phyloP scores from a whole-genome alignment of 1,139 yeast genomes.

The Debaryomycetaceae sp. region DNA sequence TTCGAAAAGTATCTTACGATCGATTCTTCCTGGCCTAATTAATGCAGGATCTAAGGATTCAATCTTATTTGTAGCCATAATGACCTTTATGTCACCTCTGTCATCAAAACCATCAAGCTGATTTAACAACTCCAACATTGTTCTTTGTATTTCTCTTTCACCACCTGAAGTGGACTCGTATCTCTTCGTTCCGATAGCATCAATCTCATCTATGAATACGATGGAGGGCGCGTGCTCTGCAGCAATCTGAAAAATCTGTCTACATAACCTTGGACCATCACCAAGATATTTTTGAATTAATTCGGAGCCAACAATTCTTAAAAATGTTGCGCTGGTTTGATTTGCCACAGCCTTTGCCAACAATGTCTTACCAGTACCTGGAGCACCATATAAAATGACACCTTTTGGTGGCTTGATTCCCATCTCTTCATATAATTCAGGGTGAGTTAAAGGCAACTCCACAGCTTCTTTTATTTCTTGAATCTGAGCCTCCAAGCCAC shows the following conservation, averaged over 20 bases:
- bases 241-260: constrained; percentile 95
- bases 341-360: constrained; percentile 98
- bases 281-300: constrained; percentile 95
- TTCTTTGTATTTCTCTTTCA: constrained; percentile 96
- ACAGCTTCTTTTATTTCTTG: constrained; percentile 98
- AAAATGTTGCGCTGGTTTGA: constrained; percentile 93
- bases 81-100: constrained; percentile 96
- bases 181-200: constrained; percentile 97
- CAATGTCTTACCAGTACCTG: constrained; percentile 97
- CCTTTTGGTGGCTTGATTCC: constrained; percentile 99
- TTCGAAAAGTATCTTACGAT: constrained; percentile 93
- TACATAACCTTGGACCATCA: constrained; percentile 93
- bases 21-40: constrained; percentile 98
- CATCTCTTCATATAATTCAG: constrained; percentile 97
- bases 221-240: constrained; percentile 97
- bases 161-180: constrained; percentile 97
- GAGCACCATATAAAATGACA: constrained; percentile 96
- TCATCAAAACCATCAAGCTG: constrained; percentile 98
- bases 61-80: constrained; percentile 97
- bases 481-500: constrained; percentile 93
- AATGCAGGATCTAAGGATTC: constrained; percentile 96
- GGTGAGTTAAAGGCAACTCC: constrained; percentile 95
- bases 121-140: constrained; percentile 94
- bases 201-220: constrained; percentile 97
- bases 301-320: constrained; percentile 96